A percentile compares a stretch with the other conserved stretches of the same genome.
These are phyloP conservation scores for Hanseniaspora occidentalis DNA, from an alignment of 805 yeast genomes.

Conservation along the genomic window DNA sequence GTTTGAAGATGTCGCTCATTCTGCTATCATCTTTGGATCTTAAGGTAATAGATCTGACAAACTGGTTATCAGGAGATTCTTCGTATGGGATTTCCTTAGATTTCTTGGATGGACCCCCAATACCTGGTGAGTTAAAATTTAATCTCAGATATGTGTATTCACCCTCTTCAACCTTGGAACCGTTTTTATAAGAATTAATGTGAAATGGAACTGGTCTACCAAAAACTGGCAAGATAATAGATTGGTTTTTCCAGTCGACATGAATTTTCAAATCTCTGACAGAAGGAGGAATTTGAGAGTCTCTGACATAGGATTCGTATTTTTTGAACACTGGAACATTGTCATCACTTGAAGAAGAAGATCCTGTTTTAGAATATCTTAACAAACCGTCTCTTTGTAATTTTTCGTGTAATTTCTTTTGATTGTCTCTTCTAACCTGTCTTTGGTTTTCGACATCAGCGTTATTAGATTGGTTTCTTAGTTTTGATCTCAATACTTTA, in stretches of 20 bases:
- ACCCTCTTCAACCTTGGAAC: slow-evolving; percentile 92
- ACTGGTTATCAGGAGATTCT: slow-evolving; percentile 73
- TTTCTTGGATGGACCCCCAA: slow-evolving; percentile 54
- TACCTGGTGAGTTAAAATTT: slow-evolving; percentile 89
- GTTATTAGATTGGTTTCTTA: slow-evolving; percentile 58
- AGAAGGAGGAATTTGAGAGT: slow-evolving; percentile 75
- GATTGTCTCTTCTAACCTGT: slow-evolving; percentile 69
- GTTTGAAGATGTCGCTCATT: slow-evolving; percentile 79
- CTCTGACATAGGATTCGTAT: slow-evolving; percentile 89
- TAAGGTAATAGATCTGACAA: slow-evolving; percentile 74
- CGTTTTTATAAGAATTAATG: slow-evolving; percentile 85
- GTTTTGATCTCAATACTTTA: slow-evolving; percentile 63
- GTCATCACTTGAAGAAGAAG: slow-evolving; percentile 26
- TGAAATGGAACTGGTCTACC: slow-evolving; percentile 99
- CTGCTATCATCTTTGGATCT: slow-evolving; percentile 86
- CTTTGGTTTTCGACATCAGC: slow-evolving; percentile 62
- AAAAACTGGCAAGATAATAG: slow-evolving; percentile 78
- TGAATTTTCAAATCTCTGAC: slow-evolving; percentile 78
- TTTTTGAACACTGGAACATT: slow-evolving; percentile 67
- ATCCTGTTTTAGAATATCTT: slow-evolving; percentile 53
- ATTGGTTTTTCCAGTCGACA: slow-evolving; percentile 78
- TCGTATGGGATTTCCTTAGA: slow-evolving; percentile 84
- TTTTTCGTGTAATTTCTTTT: slow-evolving; percentile 69
- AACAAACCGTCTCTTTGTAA: slow-evolving; percentile 79
- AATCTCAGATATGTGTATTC: slow-evolving; percentile 83